These are phyloP conservation scores for Pestalotiopsis sp. DNA, from an alignment of 2,329 filamentous ascomycete genomes.

Conservation along the genomic window DNA sequence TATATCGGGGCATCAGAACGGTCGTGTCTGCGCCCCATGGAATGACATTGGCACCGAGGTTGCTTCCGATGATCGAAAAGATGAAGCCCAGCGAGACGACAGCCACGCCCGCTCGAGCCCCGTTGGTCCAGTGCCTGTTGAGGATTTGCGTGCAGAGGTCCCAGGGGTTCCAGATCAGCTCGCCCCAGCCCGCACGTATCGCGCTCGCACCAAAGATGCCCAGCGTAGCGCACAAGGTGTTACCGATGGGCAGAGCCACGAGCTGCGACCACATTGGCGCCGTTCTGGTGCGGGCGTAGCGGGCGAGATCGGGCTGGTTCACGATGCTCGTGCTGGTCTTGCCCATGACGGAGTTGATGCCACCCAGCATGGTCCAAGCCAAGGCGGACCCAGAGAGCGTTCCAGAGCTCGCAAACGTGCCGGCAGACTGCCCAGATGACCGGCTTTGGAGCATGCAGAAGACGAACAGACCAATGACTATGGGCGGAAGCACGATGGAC, in stretches of 20 bases:
- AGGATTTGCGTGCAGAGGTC: constrained; percentile 2
- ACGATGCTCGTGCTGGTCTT: constrained; percentile 37
- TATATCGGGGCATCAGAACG: constrained; percentile 13
- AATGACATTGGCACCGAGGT: constrained; percentile 14
- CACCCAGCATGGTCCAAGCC: constrained; percentile 19
- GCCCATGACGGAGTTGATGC: constrained; percentile 42
- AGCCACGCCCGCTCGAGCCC: neutral
- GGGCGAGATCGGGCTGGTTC: constrained; percentile 39
- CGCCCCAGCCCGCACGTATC: constrained; percentile 18
- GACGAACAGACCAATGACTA: constrained; percentile 16
- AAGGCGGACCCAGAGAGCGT: neutral
- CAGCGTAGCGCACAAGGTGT: constrained; percentile 32
- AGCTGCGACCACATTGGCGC: constrained; percentile 36
- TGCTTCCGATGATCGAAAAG: constrained; percentile 7
- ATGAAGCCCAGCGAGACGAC: constrained; percentile 8
- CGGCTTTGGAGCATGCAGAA: constrained; percentile 24
- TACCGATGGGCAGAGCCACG: constrained; percentile 25
- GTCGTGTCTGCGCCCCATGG: constrained; percentile 16
- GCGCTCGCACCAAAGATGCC: constrained; percentile 33
- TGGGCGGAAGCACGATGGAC: constrained; percentile 13
- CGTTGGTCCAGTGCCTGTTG: neutral
- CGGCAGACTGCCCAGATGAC: constrained; percentile 24
- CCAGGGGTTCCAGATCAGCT: constrained; percentile 6
- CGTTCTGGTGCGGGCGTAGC: constrained; percentile 34
- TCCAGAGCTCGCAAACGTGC: constrained; percentile 23